phyloP scores from a whole-genome alignment of 257 asterid genomes.

The Verbascum thapsus region DNA sequence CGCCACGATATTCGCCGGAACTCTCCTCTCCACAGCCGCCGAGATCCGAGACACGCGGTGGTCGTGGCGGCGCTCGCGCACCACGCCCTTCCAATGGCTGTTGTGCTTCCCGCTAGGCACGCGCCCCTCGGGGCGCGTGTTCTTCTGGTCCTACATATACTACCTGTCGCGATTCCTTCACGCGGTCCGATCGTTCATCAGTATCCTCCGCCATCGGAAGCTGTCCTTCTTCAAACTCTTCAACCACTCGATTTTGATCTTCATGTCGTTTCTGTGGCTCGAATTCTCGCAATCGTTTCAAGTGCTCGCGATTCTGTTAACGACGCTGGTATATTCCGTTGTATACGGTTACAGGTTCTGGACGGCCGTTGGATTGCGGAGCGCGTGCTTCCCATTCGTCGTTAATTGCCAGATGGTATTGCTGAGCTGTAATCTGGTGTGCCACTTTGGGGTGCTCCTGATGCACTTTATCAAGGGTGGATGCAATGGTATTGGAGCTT shows the following conservation, averaged over 20 bases:
- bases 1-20: constrained; percentile 71
- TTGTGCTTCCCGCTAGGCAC: constrained; percentile 85
- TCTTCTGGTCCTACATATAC: constrained; percentile 85
- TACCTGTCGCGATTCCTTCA: constrained; percentile 85
- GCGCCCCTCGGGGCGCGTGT: constrained; percentile 89
- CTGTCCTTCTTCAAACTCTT: constrained; percentile 56
- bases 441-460: constrained; percentile 72
- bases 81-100: constrained; percentile 78
- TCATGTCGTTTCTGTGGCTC: constrained; percentile 82
- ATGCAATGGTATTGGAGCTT: constrained; percentile 87
- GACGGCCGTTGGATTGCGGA: constrained; percentile 79
- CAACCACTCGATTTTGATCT: constrained; percentile 61
- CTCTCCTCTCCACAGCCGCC: constrained; percentile 69
- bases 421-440: constrained; percentile 61
- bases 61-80: constrained; percentile 74
- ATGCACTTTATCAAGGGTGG: constrained; percentile 79
- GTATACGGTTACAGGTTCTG: constrained; percentile 93
- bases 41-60: constrained; percentile 88
- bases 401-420: constrained; percentile 66
- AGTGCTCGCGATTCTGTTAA: constrained; percentile 60
- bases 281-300: constrained; percentile 92
- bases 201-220: constrained; percentile 45
- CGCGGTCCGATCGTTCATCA: constrained; percentile 56
- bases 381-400: constrained; percentile 76
- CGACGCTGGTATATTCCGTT: constrained; percentile 59